These are phyloP conservation scores for Silene uniflora DNA, from an alignment of 148 eudicot species.

Conservation along the genomic window DNA sequence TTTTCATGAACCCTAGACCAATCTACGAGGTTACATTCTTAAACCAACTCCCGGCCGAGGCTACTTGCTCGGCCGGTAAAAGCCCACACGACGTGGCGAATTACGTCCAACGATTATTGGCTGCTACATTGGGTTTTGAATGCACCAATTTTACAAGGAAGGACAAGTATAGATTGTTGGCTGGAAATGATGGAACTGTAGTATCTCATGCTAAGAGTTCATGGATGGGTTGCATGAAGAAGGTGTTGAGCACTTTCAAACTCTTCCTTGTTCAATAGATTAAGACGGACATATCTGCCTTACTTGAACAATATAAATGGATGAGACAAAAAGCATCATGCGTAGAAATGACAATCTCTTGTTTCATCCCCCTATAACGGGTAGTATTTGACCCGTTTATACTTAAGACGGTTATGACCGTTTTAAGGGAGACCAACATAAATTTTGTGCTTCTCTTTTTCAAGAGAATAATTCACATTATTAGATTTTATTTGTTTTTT, in stretches of 20 bases:
- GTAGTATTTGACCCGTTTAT: too few relatives aligned
- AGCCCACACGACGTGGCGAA: slow-evolving; percentile 91
- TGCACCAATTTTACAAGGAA: slow-evolving; percentile 78
- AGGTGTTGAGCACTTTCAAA: slow-evolving; percentile 32
- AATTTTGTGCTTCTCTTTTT: too few relatives aligned
- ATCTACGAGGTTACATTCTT: slow-evolving; percentile 82
- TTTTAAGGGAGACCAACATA: too few relatives aligned
- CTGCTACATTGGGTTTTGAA: slow-evolving; percentile 81
- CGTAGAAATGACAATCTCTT: too few relatives aligned
- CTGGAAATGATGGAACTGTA: slow-evolving; percentile 83
- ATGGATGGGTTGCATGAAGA: slow-evolving; percentile 23
- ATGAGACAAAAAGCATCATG: too few relatives aligned
- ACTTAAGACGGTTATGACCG: too few relatives aligned
- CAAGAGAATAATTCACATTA: too few relatives aligned
- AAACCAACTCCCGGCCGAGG: slow-evolving; percentile 74
- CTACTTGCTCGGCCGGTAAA: slow-evolving; percentile 81
- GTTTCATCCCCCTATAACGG: too few relatives aligned
- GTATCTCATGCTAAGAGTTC: slow-evolving; percentile 36
- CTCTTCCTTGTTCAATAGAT: slow-evolving; percentile 22
- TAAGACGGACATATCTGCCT: too few relatives aligned
- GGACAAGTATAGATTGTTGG: slow-evolving; percentile 81
- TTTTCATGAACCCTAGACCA: slow-evolving; percentile 92
- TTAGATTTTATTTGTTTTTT: background rate
- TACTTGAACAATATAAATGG: too few relatives aligned
- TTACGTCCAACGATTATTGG: slow-evolving; percentile 83